Base-by-base conservation (phyloP, 1,284 basidiomycete species). In the Cutaneotrichosporon dermatis region DNA sequence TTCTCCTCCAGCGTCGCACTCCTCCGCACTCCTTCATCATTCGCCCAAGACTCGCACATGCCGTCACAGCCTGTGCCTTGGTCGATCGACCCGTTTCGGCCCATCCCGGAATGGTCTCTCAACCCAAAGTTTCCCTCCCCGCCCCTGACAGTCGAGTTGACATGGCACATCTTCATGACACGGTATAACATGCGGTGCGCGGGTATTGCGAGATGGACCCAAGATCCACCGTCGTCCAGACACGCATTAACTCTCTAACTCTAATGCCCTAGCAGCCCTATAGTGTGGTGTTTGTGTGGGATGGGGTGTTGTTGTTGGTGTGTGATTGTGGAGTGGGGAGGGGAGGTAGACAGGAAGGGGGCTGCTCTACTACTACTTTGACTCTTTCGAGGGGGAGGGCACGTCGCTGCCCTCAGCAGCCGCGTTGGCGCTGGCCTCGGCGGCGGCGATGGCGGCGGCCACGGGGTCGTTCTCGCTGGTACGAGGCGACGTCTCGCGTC, bases 391-490 rank as follows among this genome's bases (percentile, higher is more conserved):
- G 1, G 41, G 42, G 33, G 42, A 43, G 25, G 48, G 36, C 48
- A 13, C 37, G 39, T 51, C 50, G 39, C 37, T 39, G 15, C 39
- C 50, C 4, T 35, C 13, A 40, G 48, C 55, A 13, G 50, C 50
- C 11, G 50, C 50, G 11, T 35, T 34, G 43, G 48, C 55, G 13
- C 36, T 36, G 0, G 65, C 65, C 58, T 67, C 65, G 40, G 63
- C 61, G 5, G 63, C 63, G 3, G 63, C 65, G 42, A 67, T 65
- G 11, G 61, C 63, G 6, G 58, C 63, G 4, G 65, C 59, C 42
- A 63, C 51, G 25, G 63, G 58, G 59, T 66, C 65, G 46, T 50
- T 49, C 33, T 58, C 57, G 51, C 54, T 52, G 43, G 39, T 45
- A 4, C 62, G 54, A n/a, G 62, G 62, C 7, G 59, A 61, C 11